Base-by-base conservation (phyloP, 1,139 yeast genomes). In the Pichia sp. region DNA sequence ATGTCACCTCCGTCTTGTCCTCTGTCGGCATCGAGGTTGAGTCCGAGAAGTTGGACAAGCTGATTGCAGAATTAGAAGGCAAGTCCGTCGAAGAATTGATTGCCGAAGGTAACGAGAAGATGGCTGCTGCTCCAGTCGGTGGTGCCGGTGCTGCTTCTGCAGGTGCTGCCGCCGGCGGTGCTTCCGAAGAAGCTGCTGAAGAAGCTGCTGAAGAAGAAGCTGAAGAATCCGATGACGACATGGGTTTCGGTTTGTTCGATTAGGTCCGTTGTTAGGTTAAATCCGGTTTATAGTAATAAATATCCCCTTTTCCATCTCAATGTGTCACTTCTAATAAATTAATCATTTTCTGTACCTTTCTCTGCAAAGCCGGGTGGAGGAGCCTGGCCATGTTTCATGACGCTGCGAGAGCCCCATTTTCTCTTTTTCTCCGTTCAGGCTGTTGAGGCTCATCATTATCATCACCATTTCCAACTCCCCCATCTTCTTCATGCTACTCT, bases 191-290 rank as follows among this genome's bases (percentile, higher is more conserved):
- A 63, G 79, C 77, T 64, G 87, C 75, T 60, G 86, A 76, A 64
- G 87, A 73, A 60, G 88, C 72, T 60, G 86, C 73, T 62, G 85
- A 75, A 69, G 87, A 75, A 65, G 85, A 75, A 67, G 53, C 51
- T 31, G 84, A 73, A 66, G 81, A 75, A 67, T 79, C 74, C 63
- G 79, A 75, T 67, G 91, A 84, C 73, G 93, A 85, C 76, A 85
- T 87, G 92, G 93, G 92, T 69, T 84, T 86, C 86, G 93, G 93
- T 80, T 82, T 87, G 77, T 87, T 87, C 83, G 95, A 86, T 79
- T 87, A 86, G 63, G 45, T 50, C 48, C 17, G 40, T 36, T 50
- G 24, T 24, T 7, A 7, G 38, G 27, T 20, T 31, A 31, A 12
- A 27, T 20, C 7, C 24, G 16, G 47, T 31, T 20, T 24, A 46